Percentiles rank a stretch among this genome's conserved stretches.
phyloP scores from a whole-genome alignment of 2,329 filamentous ascomycete species.

The Thelonectria rubi region DNA sequence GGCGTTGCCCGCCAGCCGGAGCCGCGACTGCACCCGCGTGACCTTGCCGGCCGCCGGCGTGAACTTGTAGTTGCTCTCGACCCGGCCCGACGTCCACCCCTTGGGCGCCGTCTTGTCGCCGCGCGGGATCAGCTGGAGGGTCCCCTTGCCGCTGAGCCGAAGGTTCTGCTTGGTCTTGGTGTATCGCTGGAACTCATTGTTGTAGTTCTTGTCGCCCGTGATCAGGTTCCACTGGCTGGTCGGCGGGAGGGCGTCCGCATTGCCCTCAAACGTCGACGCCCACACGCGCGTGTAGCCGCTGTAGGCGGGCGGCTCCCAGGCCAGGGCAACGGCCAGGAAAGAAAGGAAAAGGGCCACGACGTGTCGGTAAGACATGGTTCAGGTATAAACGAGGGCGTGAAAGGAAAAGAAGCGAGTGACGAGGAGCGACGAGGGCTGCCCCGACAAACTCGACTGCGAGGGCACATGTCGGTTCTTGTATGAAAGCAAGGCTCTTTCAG shows the following conservation, averaged over 20 bases:
- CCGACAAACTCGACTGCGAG: background rate
- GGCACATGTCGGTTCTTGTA: constrained; percentile 8
- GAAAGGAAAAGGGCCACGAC: constrained; percentile 42
- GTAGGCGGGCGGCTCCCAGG: constrained; percentile 52
- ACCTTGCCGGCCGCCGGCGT: constrained; percentile 56
- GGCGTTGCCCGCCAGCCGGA: constrained; percentile 57
- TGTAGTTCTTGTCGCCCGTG: constrained; percentile 53
- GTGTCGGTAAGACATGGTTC: constrained; percentile 38
- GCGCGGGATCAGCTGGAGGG: constrained; percentile 61
- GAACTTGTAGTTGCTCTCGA: constrained; percentile 60
- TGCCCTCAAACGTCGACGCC: constrained; percentile 55
- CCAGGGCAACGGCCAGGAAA: constrained; percentile 46
- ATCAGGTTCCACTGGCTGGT: constrained; percentile 54
- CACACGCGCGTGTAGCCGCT: constrained; percentile 52
- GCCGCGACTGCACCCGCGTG: constrained; percentile 56
- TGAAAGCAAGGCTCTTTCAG: background rate
- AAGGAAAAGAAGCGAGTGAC: background rate
- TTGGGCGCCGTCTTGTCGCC: constrained; percentile 46
- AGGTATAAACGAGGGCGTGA: constrained; percentile 4
- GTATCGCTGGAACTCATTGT: constrained; percentile 63
- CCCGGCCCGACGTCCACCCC: constrained; percentile 64
- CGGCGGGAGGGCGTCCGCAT: constrained; percentile 47
- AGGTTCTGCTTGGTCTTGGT: constrained; percentile 56
- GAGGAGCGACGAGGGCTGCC: constrained; percentile 3
- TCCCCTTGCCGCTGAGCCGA: constrained; percentile 59